phyloP scores from a whole-genome alignment of 805 yeast genomes.

The Hanseniaspora mollemarum region DNA sequence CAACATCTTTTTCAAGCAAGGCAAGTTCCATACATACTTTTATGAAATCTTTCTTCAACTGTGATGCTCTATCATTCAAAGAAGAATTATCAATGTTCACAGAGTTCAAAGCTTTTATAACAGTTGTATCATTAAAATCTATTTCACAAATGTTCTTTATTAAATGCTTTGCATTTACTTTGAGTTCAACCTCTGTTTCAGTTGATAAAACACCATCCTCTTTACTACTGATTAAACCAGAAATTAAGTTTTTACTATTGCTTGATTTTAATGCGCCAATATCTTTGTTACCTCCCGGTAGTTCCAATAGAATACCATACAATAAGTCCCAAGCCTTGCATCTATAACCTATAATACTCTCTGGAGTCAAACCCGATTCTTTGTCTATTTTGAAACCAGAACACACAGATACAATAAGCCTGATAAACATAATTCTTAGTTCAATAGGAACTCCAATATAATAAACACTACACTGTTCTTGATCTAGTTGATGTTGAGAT shows the following conservation, averaged over 20 bases:
- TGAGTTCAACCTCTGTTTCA: neutral
- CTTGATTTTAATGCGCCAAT: neutral
- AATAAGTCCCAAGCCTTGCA: slow-evolving; percentile 10
- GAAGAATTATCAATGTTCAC: neutral
- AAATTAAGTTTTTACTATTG: neutral
- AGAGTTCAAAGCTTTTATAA: neutral
- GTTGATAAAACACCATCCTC: neutral
- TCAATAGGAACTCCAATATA: slow-evolving; percentile 6
- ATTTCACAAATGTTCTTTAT: neutral
- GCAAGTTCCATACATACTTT: slow-evolving; percentile 5
- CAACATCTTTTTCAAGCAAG: slow-evolving; percentile 8
- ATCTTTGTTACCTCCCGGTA: neutral
- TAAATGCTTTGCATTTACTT: neutral
- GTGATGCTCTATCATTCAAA: neutral
- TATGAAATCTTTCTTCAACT: neutral
- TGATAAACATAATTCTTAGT: slow-evolving; percentile 6
- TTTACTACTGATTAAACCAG: neutral
- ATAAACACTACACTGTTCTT: neutral
- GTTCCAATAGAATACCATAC: slow-evolving; percentile 5
- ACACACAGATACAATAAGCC: neutral
- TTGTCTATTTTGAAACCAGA: neutral
- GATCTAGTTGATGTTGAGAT: neutral
- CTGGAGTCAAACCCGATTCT: neutral
- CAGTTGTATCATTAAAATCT: neutral
- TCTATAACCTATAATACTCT: neutral